These are phyloP conservation scores for Diaporthe ilicicola DNA, from an alignment of 2,329 filamentous ascomycete genomes.

Conservation along the genomic window DNA sequence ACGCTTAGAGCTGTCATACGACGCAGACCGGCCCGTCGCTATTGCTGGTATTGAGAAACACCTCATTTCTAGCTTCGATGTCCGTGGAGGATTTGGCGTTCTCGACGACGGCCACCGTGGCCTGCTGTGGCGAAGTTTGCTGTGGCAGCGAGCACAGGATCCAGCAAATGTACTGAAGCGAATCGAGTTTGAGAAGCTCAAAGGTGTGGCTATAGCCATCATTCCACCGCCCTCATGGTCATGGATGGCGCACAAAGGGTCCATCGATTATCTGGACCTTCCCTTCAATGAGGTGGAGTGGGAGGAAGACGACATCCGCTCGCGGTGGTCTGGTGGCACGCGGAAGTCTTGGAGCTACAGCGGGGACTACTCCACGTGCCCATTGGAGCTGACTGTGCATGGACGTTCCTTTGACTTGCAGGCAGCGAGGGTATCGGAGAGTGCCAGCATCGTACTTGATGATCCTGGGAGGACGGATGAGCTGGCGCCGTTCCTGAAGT, in stretches of 20 bases:
- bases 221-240: slow-evolving; percentile 13
- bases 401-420: background rate
- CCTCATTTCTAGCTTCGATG: slow-evolving; percentile 36
- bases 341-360: background rate
- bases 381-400: too few species aligned
- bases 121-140: slow-evolving; percentile 40
- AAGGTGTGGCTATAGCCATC: too few species aligned
- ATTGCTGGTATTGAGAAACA: slow-evolving; percentile 44
- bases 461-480: background rate
- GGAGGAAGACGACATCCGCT: background rate
- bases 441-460: background rate
- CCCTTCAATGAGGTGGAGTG: background rate
- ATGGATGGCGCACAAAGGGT: slow-evolving; percentile 23
- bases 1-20: slow-evolving; percentile 37
- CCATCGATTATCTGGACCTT: background rate
- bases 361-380: too few species aligned
- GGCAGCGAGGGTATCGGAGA: too few species aligned
- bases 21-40: slow-evolving; percentile 42
- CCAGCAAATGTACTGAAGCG: too few species aligned
- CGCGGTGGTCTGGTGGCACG: background rate
- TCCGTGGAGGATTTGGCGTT: slow-evolving; percentile 42
- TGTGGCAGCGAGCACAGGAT: slow-evolving; percentile 38
- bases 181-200: too few species aligned
- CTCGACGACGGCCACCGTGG: slow-evolving; percentile 35
- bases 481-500: background rate